phyloP scores from a whole-genome alignment of 1,284 basidiomycete genomes.

The Microbotryum lychnidis-dioicae region DNA sequence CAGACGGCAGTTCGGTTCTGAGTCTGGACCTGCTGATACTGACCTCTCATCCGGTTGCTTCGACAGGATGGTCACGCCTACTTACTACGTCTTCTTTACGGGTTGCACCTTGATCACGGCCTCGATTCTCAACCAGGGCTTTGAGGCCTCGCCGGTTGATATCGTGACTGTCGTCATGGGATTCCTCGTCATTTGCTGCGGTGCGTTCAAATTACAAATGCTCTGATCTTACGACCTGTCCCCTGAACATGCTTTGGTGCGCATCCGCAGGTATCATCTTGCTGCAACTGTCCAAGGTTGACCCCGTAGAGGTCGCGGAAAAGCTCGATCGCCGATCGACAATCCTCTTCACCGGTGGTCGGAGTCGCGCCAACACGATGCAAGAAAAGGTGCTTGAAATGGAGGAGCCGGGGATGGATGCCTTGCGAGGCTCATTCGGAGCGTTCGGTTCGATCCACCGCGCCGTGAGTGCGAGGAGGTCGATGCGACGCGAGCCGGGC shows the following conservation, averaged over 20 bases:
- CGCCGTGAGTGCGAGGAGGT: slow-evolving; percentile 45
- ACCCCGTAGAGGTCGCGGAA: slow-evolving; percentile 58
- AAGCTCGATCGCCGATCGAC: slow-evolving; percentile 73
- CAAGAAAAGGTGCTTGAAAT: slow-evolving; percentile 44
- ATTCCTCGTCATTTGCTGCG: slow-evolving; percentile 62
- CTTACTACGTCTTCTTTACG: slow-evolving; percentile 62
- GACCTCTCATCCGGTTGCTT: neutral
- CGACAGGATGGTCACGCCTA: slow-evolving; percentile 59
- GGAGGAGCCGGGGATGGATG: slow-evolving; percentile 75
- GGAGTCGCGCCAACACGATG: slow-evolving; percentile 57
- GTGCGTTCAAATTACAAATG: slow-evolving; percentile 1
- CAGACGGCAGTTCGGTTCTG: slow-evolving; percentile 14
- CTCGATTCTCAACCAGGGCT: slow-evolving; percentile 77
- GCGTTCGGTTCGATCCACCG: slow-evolving; percentile 81
- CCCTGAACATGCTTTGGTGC: slow-evolving; percentile 48
- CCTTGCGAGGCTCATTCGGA: slow-evolving; percentile 80
- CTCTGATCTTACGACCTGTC: neutral
- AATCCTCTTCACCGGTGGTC: slow-evolving; percentile 54
- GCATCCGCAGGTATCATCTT: slow-evolving; percentile 56
- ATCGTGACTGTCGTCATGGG: slow-evolving; percentile 84
- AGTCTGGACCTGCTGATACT: too few species aligned
- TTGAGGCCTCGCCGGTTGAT: slow-evolving; percentile 61
- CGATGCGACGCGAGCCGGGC: slow-evolving; percentile 7
- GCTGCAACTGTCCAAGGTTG: slow-evolving; percentile 91
- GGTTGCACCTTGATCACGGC: slow-evolving; percentile 41